Base-by-base conservation (phyloP, 495 filamentous ascomycete species). In the Hamigera avellanea region DNA sequence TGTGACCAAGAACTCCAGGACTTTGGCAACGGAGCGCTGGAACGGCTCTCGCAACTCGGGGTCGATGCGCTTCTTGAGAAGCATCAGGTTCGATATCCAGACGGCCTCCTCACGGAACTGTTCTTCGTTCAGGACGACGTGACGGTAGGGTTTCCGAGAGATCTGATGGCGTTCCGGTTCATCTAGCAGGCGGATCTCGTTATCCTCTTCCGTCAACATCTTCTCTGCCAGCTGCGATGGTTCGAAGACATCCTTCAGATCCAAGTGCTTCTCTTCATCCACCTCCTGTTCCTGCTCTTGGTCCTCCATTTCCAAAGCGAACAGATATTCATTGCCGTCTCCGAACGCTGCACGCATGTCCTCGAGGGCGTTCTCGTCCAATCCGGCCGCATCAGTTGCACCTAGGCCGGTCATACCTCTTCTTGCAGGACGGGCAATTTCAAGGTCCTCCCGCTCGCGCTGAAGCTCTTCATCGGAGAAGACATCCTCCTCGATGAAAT, bases 211-310 rank as follows among this genome's bases (percentile, higher is more conserved):
- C 3, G 91, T 98, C 23, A 98, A 75, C 56, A 96, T 82, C 57
- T 83, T 85, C 56, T 96, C 91, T 26, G 75, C 75, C 27, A 98
- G 75, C 57, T 96, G 84, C 1, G 86, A 88, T 2, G 93, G 93
- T 58, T 98, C 91, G 41, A 98, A 96, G 39, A 98, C 88, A 54
- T 96, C 89, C 59, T 95, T 94, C 29, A 98, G 67, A 54, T 95
- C 83, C n/a, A 96, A 53, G 27, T 80, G 84, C 37, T 75, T 74
- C 45, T 80, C 77, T 27, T 72, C 68, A 25, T 76, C 76, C 39
- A 80, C 77, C 33, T 82, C 82, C 27, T 86, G 84, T 31, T 74
- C 64, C 16, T 70, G 56, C 41, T 72, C 69, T 29, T 70, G 66
- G 14, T 87, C 81, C 50, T 95, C 86, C 39, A 86, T 67, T 27